Base-by-base conservation (phyloP, 129 eudicot species). In the Centella asiatica region DNA sequence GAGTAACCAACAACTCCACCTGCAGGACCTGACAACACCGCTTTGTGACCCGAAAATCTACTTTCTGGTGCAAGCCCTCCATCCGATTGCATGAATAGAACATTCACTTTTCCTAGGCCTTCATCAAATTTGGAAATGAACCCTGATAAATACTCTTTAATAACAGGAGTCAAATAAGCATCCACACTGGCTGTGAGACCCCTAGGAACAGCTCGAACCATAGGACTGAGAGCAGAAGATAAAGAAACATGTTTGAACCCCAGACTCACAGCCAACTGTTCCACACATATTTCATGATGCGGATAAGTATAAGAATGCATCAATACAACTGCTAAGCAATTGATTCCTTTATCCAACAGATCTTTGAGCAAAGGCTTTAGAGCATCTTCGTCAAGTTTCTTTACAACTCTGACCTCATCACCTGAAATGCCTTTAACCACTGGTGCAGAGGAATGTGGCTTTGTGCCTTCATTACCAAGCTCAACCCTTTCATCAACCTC, bases 201-300 rank as follows among this genome's bases (percentile, higher is more conserved):
- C 57, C 99, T 81, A 45, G 99, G 99, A 74, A 92, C 96, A 20
- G 99, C 99, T 69, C 99, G 88, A 73, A 92, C 99, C 99, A 92
- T 92, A 33, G 99, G 99, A 54, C 96, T 87, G 66, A 92, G 68
- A 42, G 96, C 85, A 47, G 99, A 92, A 7, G 99, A 92, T 51
- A 92, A 37, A 4, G 99, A 92, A 57, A 92, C 92, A 53, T 92
- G 99, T 40, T 78, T 84, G 71, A 92, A 92, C 13, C 99, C 99
- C 73, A 92, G 69, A 45, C 70, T 76, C 54, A 68, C 46, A 15
- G 99, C 99, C 70, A 92, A 69, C 23, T 76, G 76, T 22, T 73
- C 79, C 57, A 92, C 73, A 17, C 75, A 52, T 42, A 69, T 57
- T 70, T 92, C 99, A 68, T 92, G 99, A 9, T 82, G 36, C 8